phyloP scores from a whole-genome alignment of 257 asterid species.

The Solanum chiquidenum region DNA sequence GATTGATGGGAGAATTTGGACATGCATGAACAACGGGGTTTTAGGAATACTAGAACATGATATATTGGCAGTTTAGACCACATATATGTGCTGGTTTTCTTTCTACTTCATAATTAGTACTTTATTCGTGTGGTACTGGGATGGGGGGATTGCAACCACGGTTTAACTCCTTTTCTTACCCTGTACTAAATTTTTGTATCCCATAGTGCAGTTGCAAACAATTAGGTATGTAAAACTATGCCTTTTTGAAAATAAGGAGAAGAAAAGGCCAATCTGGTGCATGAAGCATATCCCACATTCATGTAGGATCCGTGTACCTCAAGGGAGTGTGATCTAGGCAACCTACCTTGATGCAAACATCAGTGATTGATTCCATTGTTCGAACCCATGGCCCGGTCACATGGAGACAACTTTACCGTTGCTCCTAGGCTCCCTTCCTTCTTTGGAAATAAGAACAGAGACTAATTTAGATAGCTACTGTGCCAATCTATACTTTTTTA shows the following conservation, averaged over 20 bases:
- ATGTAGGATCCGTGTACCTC: background rate
- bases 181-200: background rate
- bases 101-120: background rate
- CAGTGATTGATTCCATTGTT: background rate
- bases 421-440: background rate
- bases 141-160: background rate
- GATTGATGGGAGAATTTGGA: background rate
- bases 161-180: background rate
- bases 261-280: background rate
- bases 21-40: background rate
- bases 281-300: background rate
- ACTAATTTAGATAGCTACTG: background rate
- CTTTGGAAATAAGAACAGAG: background rate
- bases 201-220: background rate
- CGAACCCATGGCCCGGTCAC: background rate
- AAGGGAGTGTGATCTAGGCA: background rate
- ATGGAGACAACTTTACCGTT: background rate
- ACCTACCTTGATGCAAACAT: background rate
- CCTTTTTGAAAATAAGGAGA: background rate
- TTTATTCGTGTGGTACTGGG: background rate
- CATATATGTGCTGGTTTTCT: background rate
- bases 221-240: background rate
- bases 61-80: background rate
- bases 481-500: background rate
- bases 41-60: background rate